Conservation (phyloP, 2,329 filamentous ascomycete species). For the Tolypocladium tropicale region DNA sequence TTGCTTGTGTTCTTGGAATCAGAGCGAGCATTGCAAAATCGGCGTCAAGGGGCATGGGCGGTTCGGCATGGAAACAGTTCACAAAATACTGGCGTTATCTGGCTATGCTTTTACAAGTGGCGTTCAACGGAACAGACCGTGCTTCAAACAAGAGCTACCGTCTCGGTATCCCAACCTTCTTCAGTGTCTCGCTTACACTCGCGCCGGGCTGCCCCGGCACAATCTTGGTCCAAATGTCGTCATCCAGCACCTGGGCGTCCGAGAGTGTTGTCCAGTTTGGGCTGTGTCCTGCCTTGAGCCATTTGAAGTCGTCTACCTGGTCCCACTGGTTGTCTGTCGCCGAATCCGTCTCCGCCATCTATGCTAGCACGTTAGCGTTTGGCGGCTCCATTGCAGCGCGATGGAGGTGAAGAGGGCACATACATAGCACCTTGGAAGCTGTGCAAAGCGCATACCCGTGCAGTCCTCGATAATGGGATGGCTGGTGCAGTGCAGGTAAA, state of each 20-base stretch:
- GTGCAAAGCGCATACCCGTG: constrained; percentile 64
- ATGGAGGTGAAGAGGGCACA: constrained; percentile 22
- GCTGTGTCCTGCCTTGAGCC: constrained; percentile 76
- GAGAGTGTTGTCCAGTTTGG: constrained; percentile 76
- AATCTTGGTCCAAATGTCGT: constrained; percentile 58
- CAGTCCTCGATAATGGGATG: constrained; percentile 94
- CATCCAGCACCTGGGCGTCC: constrained; percentile 45
- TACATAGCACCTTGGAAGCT: constrained; percentile 61
- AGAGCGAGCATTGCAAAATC: neutral
- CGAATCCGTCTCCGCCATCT: constrained; percentile 19
- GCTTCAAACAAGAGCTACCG: neutral
- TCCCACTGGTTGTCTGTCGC: constrained; percentile 62
- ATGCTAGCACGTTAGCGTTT: neutral
- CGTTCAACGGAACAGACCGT: neutral
- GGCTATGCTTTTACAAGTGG: neutral
- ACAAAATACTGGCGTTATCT: neutral
- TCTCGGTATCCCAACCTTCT: constrained; percentile 31
- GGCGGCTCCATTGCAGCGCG: neutral
- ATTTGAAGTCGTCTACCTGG: constrained; percentile 94
- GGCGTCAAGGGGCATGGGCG: neutral
- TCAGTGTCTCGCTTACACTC: constrained; percentile 56
- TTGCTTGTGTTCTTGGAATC: constrained; percentile 5
- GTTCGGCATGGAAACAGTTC: neutral
- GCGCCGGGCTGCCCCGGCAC: constrained; percentile 53
- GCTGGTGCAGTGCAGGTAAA: constrained; percentile 75